These are phyloP conservation scores for Dioscorea dumetorum DNA, from an alignment of 106 monocot genomes.

Conservation along the genomic window DNA sequence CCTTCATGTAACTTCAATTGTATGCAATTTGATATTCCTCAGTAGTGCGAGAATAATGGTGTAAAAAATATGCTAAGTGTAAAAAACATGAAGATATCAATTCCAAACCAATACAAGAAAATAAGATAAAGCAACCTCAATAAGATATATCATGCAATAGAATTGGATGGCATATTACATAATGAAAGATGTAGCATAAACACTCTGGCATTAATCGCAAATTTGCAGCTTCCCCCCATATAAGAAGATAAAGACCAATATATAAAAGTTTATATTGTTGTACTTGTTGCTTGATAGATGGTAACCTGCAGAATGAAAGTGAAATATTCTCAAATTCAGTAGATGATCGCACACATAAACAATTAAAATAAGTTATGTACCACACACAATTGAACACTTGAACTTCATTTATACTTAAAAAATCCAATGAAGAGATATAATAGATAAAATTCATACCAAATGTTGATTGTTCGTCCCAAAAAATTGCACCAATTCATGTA, in stretches of 20 bases:
- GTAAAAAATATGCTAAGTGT: too few species aligned
- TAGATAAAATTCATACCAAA: conserved; percentile 33
- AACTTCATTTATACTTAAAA: not conserved
- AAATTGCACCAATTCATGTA: conserved; percentile 75
- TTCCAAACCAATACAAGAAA: too few species aligned
- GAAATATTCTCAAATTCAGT: not conserved
- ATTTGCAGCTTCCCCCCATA: conserved; percentile 88
- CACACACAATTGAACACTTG: too few species aligned
- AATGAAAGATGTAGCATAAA: conserved; percentile 80
- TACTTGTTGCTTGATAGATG: conserved; percentile 65
- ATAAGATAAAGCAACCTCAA: too few species aligned
- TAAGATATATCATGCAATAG: not conserved
- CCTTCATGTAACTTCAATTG: too few species aligned
- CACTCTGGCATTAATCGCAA: conserved; percentile 83
- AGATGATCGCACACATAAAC: too few species aligned
- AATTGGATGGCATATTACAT: conserved; percentile 28
- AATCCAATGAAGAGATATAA: not conserved
- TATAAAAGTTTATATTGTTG: conserved; percentile 77
- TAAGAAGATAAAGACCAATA: conserved; percentile 77
- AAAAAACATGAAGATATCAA: too few species aligned
- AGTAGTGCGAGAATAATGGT: too few species aligned
- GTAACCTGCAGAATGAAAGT: conserved; percentile 37
- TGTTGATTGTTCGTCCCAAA: conserved; percentile 54
- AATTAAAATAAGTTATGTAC: too few species aligned
- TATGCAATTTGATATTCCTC: too few species aligned